Base-by-base conservation (phyloP, 208 protist species). In the Angomonas ambiguus region DNA sequence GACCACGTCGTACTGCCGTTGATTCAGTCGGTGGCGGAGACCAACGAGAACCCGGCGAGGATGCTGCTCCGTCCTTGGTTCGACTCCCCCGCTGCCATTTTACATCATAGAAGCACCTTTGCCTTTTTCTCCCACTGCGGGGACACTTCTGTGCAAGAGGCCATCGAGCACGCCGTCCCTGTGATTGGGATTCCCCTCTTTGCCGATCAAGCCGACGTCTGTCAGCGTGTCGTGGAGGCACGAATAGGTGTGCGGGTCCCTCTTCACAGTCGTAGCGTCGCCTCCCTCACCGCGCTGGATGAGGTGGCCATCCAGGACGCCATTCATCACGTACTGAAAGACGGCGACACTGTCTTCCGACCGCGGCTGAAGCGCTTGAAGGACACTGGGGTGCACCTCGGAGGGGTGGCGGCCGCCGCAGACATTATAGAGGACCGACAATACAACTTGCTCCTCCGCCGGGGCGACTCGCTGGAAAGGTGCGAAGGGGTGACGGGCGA, bases 401-500 rank as follows among this genome's bases (percentile, higher is more conserved):
- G 49, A 11, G 49, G 49, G n/a, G 49, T 24, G n/a, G n/a, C 5
- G 49, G n/a, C 6, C 10, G 49, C 49, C n/a, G 49, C 49, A 24
- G 49, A 18, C n/a, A 18, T 56, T 27, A 56, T 56, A 18, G n/a
- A 56, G n/a, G n/a, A 5, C 6, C 49, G 49, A 24, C 49, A 56
- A 5, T 20, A 56, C 49, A 56, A 56, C 49, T 27, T 56, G n/a
- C 49, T 56, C 10, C 18, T 56, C n/a, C 49, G 49, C 10, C 49
- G 49, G n/a, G 49, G 49, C 24, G n/a, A 24, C 18, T 16, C 11
- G 16, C 38, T 45, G 38, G 38, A 45, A 16, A 8, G 38, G 38
- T 45, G 38, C 16, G 38, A 45, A 8, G 38, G 38, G 8, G 8
- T 45, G 38, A n/a, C n/a, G n/a, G n/a, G n/a, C n/a, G n/a, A n/a